phyloP scores from a whole-genome alignment of 2,329 filamentous ascomycete species.

The Pseudopyrenochaeta lycopersici region DNA sequence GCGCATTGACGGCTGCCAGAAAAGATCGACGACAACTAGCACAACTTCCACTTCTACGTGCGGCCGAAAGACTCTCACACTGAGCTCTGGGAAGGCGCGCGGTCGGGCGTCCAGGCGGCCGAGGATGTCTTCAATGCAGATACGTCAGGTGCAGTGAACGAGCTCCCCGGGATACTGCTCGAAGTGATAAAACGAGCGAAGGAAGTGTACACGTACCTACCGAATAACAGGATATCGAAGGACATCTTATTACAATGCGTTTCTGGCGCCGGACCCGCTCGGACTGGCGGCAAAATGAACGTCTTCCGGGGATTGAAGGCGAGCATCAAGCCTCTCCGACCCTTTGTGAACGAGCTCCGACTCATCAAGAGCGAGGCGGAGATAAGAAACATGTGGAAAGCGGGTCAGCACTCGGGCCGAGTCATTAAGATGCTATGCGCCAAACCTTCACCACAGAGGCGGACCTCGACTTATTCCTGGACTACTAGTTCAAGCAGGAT shows the following conservation, averaged over 20 bases:
- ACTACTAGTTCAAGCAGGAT: conserved; percentile 81
- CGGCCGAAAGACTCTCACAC: conserved; percentile 82
- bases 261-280: conserved; percentile 54
- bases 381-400: conserved; percentile 83
- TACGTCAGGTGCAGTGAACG: conserved; percentile 75
- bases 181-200: conserved; percentile 73
- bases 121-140: conserved; percentile 96
- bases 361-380: conserved; percentile 86
- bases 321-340: conserved; percentile 69
- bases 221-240: conserved; percentile 48
- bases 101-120: conserved; percentile 87
- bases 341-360: conserved; percentile 79
- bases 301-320: conserved; percentile 57
- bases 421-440: conserved; percentile 88
- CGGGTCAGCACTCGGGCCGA: conserved; percentile 83
- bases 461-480: conserved; percentile 81
- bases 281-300: conserved; percentile 56
- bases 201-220: conserved; percentile 80
- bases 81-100: conserved; percentile 92
- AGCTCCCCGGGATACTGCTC: conserved; percentile 70
- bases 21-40: conserved; percentile 70
- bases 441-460: conserved; percentile 77
- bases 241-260: conserved; percentile 66
- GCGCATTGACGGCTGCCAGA: conserved; percentile 36
- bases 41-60: conserved; percentile 86